Base-by-base conservation (phyloP, 2,329 filamentous ascomycete species). In the Xylariaceae sp. region DNA sequence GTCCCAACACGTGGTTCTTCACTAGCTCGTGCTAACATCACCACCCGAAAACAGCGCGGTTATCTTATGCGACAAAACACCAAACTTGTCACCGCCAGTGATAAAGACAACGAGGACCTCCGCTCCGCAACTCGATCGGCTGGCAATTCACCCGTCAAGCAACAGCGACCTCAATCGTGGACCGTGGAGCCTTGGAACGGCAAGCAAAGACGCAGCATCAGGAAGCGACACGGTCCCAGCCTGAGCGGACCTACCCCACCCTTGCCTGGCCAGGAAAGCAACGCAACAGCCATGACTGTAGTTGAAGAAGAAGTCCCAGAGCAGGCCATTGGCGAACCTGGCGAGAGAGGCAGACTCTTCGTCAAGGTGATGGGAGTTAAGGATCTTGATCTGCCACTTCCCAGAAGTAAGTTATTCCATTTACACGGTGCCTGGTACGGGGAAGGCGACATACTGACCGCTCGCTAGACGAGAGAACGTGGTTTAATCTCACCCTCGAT, bases 311-410 rank as follows among this genome's bases (percentile, higher is more conserved):
- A 90, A 17, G 71, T 74, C 22, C 73, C 77, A 5, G 80, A 88
- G 51, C 69, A 75, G 40, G 72, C 76, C 5, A 81, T 82, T 10
- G 87, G 90, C 49, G 92, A 97, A 53, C 90, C 85, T 48, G 87
- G 86, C 53, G 94, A 99, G 72, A 80, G 94, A 61, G 94, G 94
- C 10, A 81, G 94, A 55, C 79, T 99, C 1, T 99, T 99, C 64
- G 92, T 99, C 60, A 99, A 99, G 76, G 94, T 99, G n/a, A 88
- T 97, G 70, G 92, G 93, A 42, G 91, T 97, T 58, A 97, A 97
- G 70, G 92, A 97, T 63, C 80, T 99, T 36, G 92, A 97, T 66
- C 77, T 97, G 41, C 93, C 94, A 18, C 76, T 99, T 50, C 92
- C 94, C 31, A 89, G 87, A 74, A 93, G 90, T 94, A 81, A 79